Evolutionary conservation across 371 early-diverging fungal genomes (phyloP).

Genomic region (Zancudomyces culisetae): DNA sequence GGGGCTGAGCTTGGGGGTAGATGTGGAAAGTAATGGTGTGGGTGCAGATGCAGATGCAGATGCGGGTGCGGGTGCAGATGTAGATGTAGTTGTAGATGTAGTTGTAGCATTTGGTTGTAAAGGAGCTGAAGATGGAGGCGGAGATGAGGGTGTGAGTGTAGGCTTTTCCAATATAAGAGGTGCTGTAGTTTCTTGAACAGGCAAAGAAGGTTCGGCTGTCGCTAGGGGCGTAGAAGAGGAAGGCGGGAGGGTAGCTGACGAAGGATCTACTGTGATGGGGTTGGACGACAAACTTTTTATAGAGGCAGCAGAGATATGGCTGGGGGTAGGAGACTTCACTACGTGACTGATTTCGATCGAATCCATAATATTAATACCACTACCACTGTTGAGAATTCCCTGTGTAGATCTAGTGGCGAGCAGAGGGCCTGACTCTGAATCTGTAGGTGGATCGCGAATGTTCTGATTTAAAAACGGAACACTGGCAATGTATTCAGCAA

Average conservation of each 20-base stretch:
- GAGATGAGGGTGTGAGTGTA: neutral
- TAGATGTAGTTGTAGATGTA: neutral
- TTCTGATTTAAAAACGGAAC: too few relatives aligned
- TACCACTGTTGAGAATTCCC: slow-evolving; percentile 7
- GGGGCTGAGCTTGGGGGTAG: neutral
- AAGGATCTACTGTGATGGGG: too few relatives aligned
- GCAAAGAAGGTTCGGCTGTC: neutral
- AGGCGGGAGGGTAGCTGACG: too few relatives aligned
- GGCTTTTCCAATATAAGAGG: neutral
- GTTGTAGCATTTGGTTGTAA: neutral
- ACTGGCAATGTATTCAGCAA: slow-evolving; percentile 8
- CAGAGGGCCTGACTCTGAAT: slow-evolving; percentile 1
- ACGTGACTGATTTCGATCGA: slow-evolving; percentile 11
- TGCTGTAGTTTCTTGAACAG: neutral
- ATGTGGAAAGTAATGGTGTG: too few relatives aligned
- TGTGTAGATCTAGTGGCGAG: neutral
- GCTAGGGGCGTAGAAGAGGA: neutral
- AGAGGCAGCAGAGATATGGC: neutral
- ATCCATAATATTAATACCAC: slow-evolving; percentile 23
- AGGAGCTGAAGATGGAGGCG: neutral
- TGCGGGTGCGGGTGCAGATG: neutral
- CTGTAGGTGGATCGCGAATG: neutral
- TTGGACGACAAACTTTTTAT: neutral
- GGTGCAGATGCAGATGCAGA: neutral
- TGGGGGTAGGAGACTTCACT: too few relatives aligned